Evolutionary conservation across 345 rosid genomes (phyloP).

Genomic region (Pistacia vera): DNA sequence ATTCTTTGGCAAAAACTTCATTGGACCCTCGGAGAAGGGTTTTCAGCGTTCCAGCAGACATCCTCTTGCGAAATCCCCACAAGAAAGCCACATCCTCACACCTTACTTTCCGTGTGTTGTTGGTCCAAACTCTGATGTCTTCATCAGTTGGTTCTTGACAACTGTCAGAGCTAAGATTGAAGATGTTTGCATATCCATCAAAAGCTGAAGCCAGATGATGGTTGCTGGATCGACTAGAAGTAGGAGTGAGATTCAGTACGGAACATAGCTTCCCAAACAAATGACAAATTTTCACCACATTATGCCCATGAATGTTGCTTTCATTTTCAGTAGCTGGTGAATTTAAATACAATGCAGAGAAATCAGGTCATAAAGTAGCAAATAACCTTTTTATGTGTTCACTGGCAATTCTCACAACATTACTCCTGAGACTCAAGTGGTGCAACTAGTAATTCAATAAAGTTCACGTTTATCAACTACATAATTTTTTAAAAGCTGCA

Average conservation of each 20-base stretch:
- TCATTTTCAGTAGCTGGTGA: slow-evolving; percentile 41
- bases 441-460: not conserved
- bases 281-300: slow-evolving; percentile 61
- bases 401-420: not conserved
- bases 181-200: slow-evolving; percentile 36
- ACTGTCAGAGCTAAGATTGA: slow-evolving; percentile 28
- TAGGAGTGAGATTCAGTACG: slow-evolving; percentile 48
- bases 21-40: slow-evolving; percentile 59
- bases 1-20: slow-evolving; percentile 44
- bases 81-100: slow-evolving; percentile 72
- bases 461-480: not conserved
- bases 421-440: not conserved
- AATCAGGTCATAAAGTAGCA: slow-evolving; percentile 16
- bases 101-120: slow-evolving; percentile 52
- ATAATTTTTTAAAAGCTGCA: not conserved
- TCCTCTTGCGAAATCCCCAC: slow-evolving; percentile 60
- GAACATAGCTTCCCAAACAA: slow-evolving; percentile 70
- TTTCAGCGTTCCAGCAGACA: slow-evolving; percentile 65
- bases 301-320: slow-evolving; percentile 60
- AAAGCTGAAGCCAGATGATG: slow-evolving; percentile 32
- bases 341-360: slow-evolving; percentile 1
- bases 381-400: not conserved
- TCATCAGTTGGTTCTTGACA: slow-evolving; percentile 35
- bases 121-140: slow-evolving; percentile 62
- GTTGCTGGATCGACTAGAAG: slow-evolving; percentile 26